Evolutionary conservation across 768 basidiomycete genomes (phyloP).

Genomic region (Termitomyces sp.): DNA sequence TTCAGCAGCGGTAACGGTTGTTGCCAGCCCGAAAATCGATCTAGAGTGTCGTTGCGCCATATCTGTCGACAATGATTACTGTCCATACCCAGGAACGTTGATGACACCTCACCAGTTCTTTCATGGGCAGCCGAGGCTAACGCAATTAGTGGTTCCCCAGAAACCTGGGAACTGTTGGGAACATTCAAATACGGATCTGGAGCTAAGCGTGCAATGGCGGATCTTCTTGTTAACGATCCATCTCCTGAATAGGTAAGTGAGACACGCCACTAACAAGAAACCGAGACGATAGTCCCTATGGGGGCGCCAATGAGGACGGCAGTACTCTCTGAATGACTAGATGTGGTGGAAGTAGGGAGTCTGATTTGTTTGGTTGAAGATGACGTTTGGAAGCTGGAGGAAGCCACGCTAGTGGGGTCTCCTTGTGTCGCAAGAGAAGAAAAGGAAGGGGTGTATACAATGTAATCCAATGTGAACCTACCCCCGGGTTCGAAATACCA

Average conservation of each 20-base stretch:
- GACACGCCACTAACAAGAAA: not conserved
- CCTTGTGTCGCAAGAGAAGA: not conserved
- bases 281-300: not conserved
- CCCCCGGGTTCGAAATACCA: not conserved
- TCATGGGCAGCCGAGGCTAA: not conserved
- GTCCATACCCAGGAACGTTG: not conserved
- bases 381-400: not conserved
- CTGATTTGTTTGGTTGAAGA: not conserved
- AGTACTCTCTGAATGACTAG: not conserved
- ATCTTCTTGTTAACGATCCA: not conserved
- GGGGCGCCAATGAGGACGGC: not conserved
- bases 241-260: not conserved
- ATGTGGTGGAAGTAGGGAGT: not conserved
- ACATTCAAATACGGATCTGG: not conserved
- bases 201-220: not conserved
- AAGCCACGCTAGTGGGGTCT: not conserved
- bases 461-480: not conserved
- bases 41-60: not conserved
- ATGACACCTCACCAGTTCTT: not conserved
- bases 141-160: not conserved
- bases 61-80: not conserved
- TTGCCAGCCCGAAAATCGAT: not conserved
- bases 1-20: not conserved
- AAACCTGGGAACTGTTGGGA: not conserved
- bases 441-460: not conserved